Evolutionary conservation across 2,329 filamentous ascomycete species (phyloP), one percentile per base, ranked within the genome.

Genomic region (Trichoderma polysporum): DNA sequence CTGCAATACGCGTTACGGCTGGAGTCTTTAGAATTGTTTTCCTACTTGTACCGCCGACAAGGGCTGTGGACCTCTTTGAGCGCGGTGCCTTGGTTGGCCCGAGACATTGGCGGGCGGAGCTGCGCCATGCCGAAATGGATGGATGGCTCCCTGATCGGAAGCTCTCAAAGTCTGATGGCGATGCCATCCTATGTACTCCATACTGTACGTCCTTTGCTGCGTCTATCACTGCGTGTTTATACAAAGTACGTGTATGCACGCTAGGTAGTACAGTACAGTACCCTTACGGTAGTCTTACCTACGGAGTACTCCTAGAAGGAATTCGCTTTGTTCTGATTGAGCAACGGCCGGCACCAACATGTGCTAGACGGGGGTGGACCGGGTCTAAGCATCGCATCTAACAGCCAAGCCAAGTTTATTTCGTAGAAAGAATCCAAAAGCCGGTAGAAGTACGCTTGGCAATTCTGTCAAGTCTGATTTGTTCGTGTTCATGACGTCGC

Each of bases 401-500:
- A 53, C 59, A 39, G 47, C 59, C 59, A 41, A 39, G 52, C 61
- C 61, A 45, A 47, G 61, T 47, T n/a, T 22, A 56, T 64, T 41
- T 41, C 60, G 25, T 29, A 31, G 60, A 53, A 33, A 64, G 29
- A 56, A 35, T 12, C 50, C 61, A 45, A 45, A 47, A 54, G 61
- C 60, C 50, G 35, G 50, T 37, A 54, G 35, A 47, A 45, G 41
- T 41, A 49, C 53, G 62, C 62, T 65, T 66, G 50, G 50, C 61
- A 64, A 35, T 17, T 64, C 49, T 27, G 10, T 25, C 33, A 27
- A 25, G 49, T 52, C 49, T 63, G 37, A 37, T 45, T 56, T 33
- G 39, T 68, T 67, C 47, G 54, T 66, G 35, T 68, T 35, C 47
- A 66, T 69, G 68, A 69, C 68, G 68, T 69, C 68, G 68, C 68